phyloP scores from a whole-genome alignment of 176 grass and related monocot species.

The Carex myosuroides region DNA sequence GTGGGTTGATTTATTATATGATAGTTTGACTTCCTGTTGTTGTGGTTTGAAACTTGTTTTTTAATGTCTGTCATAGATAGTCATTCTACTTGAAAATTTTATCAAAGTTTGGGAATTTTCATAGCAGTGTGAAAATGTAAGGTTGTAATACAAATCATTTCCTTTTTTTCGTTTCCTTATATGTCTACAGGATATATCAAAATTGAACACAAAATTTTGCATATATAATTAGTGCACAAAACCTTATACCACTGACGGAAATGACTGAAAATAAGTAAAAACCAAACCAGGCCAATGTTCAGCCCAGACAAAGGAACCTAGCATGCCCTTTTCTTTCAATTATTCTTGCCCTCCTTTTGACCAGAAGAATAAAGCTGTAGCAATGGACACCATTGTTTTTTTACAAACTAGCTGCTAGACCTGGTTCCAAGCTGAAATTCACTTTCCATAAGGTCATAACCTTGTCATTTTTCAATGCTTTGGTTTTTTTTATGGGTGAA shows the following conservation, averaged over 20 bases:
- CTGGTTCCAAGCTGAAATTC: not conserved
- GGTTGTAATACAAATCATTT: not conserved
- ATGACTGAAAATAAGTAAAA: not conserved
- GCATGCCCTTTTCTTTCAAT: not conserved
- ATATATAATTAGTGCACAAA: not conserved
- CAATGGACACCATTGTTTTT: not conserved
- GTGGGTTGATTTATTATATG: not conserved
- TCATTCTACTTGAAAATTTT: not conserved
- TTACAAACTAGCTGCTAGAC: not conserved
- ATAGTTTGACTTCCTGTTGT: not conserved
- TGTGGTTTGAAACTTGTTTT: not conserved
- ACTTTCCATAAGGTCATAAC: not conserved
- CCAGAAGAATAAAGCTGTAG: not conserved
- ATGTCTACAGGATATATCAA: not conserved
- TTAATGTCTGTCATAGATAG: not conserved
- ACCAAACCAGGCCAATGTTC: not conserved
- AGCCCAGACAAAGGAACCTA: not conserved
- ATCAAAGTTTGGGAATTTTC: not conserved
- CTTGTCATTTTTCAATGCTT: not conserved
- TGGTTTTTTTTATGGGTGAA: not conserved
- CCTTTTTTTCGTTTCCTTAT: not conserved
- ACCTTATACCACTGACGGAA: not conserved
- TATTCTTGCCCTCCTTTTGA: not conserved
- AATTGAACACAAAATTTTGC: not conserved
- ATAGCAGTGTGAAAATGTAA: not conserved